Base-by-base conservation (phyloP, 176 grass and related monocot species). In the Oryza glumipatula region DNA sequence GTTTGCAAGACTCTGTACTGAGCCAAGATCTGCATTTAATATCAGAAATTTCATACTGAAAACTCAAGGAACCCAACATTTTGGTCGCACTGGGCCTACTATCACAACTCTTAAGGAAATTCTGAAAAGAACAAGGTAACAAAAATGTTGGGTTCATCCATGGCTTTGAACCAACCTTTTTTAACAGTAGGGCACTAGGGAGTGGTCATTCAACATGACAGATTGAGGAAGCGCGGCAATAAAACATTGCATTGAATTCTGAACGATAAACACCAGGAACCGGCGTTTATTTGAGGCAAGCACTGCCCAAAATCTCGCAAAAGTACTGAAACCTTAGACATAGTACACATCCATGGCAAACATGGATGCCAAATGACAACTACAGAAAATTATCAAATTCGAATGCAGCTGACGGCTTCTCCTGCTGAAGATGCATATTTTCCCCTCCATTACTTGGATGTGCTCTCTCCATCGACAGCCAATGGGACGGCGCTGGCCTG, bases 401-500 rank as follows among this genome's bases (percentile, higher is more conserved):
- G 30, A 68, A 63, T 45, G n/a, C 60, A 83, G 74, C 21, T 12
- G n/a, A 74, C 13, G 65, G 71, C n/a, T 83, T 79, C 60, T 41
- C 63, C 84, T 0, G 7, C 47, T 80, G 72, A 21, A 65, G 17
- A 4, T 5, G 54, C 30, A 36, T 74, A 67, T 38, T 84, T 84
- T 21, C 22, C 56, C 48, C 16, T 38, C 5, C 5, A 3, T 51
- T 78, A 92, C 8, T 80, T 80, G 35, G 10, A 70, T 0, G 32
- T 32, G 72, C 17, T 87, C 17, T 80, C 81, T 5, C 80, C 76
- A 8, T 94, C 93, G 0, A 86, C 72, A 3, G 93, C 88, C 70
- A 92, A 38, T 36, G 93, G 93, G 56, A 94, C 93, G 0, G 89
- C 52, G 19, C 51, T 71, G 0, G 93, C 93, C 93, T 94, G 67